A percentile compares a stretch with the other conserved stretches of the same genome.
Conservation (phyloP, 2,329 filamentous ascomycete species). For the Penicillium sp. region DNA sequence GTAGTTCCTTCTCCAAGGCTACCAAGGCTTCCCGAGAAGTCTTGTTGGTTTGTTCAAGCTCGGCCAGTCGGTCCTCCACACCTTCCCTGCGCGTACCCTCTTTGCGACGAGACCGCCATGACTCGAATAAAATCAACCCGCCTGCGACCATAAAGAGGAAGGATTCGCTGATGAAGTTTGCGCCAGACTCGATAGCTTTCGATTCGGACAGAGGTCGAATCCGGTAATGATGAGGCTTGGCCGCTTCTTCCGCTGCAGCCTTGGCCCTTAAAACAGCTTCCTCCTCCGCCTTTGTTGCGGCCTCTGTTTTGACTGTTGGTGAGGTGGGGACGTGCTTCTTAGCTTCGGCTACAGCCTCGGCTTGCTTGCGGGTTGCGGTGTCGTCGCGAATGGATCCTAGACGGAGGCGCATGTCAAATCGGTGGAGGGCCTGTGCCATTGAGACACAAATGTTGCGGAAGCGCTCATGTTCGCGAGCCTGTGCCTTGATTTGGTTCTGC, state of each 20-base stretch:
- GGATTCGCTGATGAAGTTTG: slow-evolving; percentile 71
- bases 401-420: slow-evolving; percentile 71
- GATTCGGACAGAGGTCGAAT: slow-evolving; percentile 70
- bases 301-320: slow-evolving; percentile 68
- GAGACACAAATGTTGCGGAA: slow-evolving; percentile 67
- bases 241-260: slow-evolving; percentile 52
- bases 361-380: slow-evolving; percentile 55
- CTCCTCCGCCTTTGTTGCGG: slow-evolving; percentile 63
- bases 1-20: slow-evolving; percentile 54
- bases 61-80: slow-evolving; percentile 64
- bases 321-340: slow-evolving; percentile 59
- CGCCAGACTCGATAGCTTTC: slow-evolving; percentile 72
- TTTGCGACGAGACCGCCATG: slow-evolving; percentile 66
- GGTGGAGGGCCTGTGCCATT: slow-evolving; percentile 69
- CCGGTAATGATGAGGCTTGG: slow-evolving; percentile 57
- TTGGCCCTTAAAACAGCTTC: slow-evolving; percentile 53
- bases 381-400: slow-evolving; percentile 69
- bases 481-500: slow-evolving; percentile 71
- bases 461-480: slow-evolving; percentile 71
- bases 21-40: slow-evolving; percentile 48
- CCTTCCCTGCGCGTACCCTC: slow-evolving; percentile 65
- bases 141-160: slow-evolving; percentile 71
- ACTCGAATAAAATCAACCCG: slow-evolving; percentile 67
- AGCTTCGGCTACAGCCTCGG: slow-evolving; percentile 60
- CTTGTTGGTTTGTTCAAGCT: slow-evolving; percentile 60